phyloP scores from a whole-genome alignment of 192 early-diverging fungal species.

The Oehlia diaphana region DNA sequence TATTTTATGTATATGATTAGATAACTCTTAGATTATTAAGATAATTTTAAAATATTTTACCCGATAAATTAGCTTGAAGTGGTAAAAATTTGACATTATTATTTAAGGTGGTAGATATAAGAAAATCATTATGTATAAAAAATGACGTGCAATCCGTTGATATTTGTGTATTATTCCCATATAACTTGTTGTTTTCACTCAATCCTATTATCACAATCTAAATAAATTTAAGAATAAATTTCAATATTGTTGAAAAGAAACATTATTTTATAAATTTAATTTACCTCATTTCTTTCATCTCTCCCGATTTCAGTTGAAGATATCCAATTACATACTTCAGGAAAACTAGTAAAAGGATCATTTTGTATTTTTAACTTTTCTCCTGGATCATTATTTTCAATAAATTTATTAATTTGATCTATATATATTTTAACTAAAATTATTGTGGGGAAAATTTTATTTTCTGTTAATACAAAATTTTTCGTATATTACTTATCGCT shows the following conservation, averaged over 20 bases:
- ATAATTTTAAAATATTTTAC: background rate
- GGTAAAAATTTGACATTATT: conserved; percentile 76
- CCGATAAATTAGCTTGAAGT: conserved; percentile 12
- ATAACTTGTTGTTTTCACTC: conserved; percentile 80
- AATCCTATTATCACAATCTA: conserved; percentile 69
- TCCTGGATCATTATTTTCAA: background rate
- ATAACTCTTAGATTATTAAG: background rate
- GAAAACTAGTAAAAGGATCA: conserved; percentile 26
- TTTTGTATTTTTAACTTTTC: background rate
- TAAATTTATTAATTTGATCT: background rate
- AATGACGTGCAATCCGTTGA: conserved; percentile 85
- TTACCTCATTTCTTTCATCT: conserved; percentile 32
- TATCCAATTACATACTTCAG: conserved; percentile 44
- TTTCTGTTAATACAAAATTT: background rate
- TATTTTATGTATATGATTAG: background rate
- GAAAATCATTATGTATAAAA: conserved; percentile 74
- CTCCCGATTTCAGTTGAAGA: conserved; percentile 38
- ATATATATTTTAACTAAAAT: background rate
- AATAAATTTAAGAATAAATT: background rate
- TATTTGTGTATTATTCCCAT: conserved; percentile 67
- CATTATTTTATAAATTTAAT: background rate
- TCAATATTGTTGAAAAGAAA: background rate
- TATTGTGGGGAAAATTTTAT: no score
- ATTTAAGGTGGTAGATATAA: conserved; percentile 83
- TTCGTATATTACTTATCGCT: background rate